These are phyloP conservation scores for Asterochloris erici DNA, from an alignment of 139 green algal species.

Conservation along the genomic window DNA sequence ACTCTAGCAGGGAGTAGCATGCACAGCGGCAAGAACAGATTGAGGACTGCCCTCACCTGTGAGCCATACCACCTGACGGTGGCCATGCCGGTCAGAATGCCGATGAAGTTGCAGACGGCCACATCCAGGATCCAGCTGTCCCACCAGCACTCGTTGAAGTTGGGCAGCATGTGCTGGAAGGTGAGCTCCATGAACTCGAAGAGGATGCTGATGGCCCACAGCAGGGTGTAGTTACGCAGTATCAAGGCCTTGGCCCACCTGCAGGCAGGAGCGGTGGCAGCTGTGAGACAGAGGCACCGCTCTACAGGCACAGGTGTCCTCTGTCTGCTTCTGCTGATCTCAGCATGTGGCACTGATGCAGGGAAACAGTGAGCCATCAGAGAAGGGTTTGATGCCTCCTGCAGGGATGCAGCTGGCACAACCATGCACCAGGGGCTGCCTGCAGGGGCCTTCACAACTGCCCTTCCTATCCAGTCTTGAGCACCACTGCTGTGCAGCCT, in stretches of 20 bases:
- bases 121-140: conserved; percentile 91
- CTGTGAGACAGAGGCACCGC: not conserved
- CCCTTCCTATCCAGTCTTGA: too few species aligned
- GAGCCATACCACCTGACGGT: conserved; percentile 20
- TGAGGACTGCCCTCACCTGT: not conserved
- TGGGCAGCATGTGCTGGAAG: conserved; percentile 86
- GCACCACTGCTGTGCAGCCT: too few species aligned
- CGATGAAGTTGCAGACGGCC: conserved; percentile 78
- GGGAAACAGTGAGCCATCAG: too few species aligned
- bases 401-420: too few species aligned
- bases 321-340: too few species aligned
- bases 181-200: conserved; percentile 69
- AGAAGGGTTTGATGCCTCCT: too few species aligned
- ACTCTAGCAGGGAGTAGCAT: not conserved
- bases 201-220: conserved; percentile 56
- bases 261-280: not conserved
- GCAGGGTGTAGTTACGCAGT: conserved; percentile 66
- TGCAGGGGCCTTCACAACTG: too few species aligned
- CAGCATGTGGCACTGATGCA: too few species aligned
- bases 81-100: conserved; percentile 43
- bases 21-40: too few species aligned
- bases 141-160: conserved; percentile 98
- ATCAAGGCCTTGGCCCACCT: conserved; percentile 70
- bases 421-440: too few species aligned
- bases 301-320: not conserved